Percentiles rank a stretch among this genome's conserved stretches.
phyloP scores from a whole-genome alignment of 768 basidiomycete species.

The Lactifluus subvellereus region DNA sequence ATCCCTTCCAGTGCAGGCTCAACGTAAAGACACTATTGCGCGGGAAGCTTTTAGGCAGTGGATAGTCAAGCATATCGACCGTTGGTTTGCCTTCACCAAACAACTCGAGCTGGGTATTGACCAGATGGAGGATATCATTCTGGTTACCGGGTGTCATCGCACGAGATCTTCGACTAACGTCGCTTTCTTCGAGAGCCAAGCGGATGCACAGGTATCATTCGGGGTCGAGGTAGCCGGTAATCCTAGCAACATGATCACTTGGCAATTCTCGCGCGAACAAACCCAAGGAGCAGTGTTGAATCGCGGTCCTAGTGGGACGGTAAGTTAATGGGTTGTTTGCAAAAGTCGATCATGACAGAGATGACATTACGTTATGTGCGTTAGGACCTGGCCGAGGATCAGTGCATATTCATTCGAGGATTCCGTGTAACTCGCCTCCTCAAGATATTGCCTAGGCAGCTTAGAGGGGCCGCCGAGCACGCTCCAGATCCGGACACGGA shows the following conservation, averaged over 20 bases:
- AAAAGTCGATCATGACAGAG: neutral
- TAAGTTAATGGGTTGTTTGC: neutral
- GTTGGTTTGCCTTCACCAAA: neutral
- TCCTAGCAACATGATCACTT: neutral
- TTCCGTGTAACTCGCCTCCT: neutral
- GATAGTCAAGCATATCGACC: constrained; percentile 5
- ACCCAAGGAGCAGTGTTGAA: neutral
- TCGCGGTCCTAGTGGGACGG: neutral
- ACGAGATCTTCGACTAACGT: neutral
- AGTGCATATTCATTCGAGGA: neutral
- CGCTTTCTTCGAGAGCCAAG: neutral
- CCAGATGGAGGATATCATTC: neutral
- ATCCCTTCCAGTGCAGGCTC: neutral
- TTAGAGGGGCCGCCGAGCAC: neutral
- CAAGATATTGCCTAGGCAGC: neutral
- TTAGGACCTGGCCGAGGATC: neutral
- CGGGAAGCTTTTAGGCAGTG: neutral
- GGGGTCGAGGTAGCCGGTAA: no score
- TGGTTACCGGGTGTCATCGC: constrained; percentile 1
- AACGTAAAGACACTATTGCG: neutral
- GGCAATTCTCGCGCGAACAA: neutral
- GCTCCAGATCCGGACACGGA: neutral
- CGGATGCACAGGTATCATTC: neutral
- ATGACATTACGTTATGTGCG: neutral
- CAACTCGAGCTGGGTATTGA: neutral